Evolutionary conservation across 371 early-diverging fungal species (phyloP).

Genomic region (Amoeboaphelidium protococcarum): DNA sequence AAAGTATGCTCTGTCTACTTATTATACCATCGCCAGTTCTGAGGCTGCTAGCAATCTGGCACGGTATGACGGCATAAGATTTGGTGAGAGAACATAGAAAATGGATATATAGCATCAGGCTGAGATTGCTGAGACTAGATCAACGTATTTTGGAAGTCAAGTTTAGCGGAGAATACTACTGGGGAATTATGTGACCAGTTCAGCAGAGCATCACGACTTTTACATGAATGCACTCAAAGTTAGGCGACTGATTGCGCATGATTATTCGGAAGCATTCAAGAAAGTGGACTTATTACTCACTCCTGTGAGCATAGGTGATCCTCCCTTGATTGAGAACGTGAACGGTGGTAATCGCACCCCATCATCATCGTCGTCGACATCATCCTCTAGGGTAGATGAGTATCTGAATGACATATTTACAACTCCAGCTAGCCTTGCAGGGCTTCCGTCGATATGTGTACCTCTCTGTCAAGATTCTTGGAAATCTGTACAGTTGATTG

Average conservation of each 20-base stretch:
- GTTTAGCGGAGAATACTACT: too few species aligned
- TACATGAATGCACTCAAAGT: too few species aligned
- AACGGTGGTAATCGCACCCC: slow-evolving; percentile 6
- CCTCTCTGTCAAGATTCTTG: too few species aligned
- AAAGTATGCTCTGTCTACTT: slow-evolving; percentile 41
- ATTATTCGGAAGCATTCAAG: too few species aligned
- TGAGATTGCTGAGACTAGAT: too few species aligned
- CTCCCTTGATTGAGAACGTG: slow-evolving; percentile 20
- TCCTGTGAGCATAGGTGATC: slow-evolving; percentile 34
- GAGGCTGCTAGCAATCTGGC: slow-evolving; percentile 78
- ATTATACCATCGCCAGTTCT: slow-evolving; percentile 63
- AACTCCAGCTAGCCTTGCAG: slow-evolving; percentile 61
- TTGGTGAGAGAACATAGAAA: slow-evolving; percentile 33
- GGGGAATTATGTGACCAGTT: too few species aligned
- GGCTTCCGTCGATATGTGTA: too few species aligned
- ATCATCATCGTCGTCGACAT: slow-evolving; percentile 6
- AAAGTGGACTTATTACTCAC: slow-evolving; percentile 36
- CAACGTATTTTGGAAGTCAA: too few species aligned
- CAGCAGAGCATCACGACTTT: too few species aligned
- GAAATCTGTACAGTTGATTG: too few species aligned
- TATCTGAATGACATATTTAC: slow-evolving; percentile 72
- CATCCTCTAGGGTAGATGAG: slow-evolving; percentile 11
- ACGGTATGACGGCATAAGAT: slow-evolving; percentile 61
- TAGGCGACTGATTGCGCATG: too few species aligned
- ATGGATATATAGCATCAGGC: too few species aligned